Percentiles rank a stretch among this genome's conserved stretches.
These are phyloP conservation scores for Filobasidium wieringae DNA, from an alignment of 768 basidiomycete species.

Conservation along the genomic window DNA sequence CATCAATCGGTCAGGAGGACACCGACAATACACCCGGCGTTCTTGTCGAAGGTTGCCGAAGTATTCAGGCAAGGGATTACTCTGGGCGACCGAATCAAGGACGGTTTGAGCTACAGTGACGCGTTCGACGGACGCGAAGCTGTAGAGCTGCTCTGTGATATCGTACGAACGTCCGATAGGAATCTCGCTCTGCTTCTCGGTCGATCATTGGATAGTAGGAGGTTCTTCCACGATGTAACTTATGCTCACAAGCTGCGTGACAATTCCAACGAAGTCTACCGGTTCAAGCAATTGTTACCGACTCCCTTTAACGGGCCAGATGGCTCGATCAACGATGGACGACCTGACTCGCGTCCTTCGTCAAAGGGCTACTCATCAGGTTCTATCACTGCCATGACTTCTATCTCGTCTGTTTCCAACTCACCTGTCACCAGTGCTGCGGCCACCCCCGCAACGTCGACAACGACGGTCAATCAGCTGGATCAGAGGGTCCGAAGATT, in stretches of 20 bases:
- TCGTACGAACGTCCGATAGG: constrained; percentile 95
- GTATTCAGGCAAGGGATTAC: constrained; percentile 75
- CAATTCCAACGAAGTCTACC: constrained; percentile 76
- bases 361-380: constrained; percentile 12
- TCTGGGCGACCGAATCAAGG: constrained; percentile 71
- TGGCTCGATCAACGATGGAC: constrained; percentile 18
- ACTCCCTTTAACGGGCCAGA: constrained; percentile 62
- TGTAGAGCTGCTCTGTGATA: constrained; percentile 91
- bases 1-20: constrained; percentile 44
- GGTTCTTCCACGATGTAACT: constrained; percentile 98
- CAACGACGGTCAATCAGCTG: constrained; percentile 7
- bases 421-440: constrained; percentile 14
- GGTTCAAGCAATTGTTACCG: constrained; percentile 70
- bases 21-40: constrained; percentile 84
- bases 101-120: constrained; percentile 90
- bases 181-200: constrained; percentile 92
- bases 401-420: background rate
- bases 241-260: constrained; percentile 82
- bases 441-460: constrained; percentile 29
- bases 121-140: constrained; percentile 95
- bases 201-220: constrained; percentile 88
- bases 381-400: constrained; percentile 4
- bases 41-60: constrained; percentile 85
- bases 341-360: background rate
- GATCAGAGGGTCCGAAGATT: constrained; percentile 7